Base-by-base conservation (phyloP, 805 yeast species). In the Metschnikowia corniflorae region DNA sequence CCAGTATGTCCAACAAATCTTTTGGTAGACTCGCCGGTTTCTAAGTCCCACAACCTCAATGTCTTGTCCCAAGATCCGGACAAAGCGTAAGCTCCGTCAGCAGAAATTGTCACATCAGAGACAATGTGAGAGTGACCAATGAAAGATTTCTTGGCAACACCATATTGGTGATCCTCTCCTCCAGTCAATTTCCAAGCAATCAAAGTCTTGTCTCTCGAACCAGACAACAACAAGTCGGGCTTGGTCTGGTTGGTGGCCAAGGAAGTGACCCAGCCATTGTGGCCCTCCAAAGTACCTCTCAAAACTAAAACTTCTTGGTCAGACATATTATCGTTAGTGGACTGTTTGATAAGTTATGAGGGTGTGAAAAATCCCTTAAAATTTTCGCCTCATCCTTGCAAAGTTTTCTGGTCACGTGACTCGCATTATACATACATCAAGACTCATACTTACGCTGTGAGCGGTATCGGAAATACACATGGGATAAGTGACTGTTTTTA, bases 11-110 rank as follows among this genome's bases (percentile, higher is more conserved):
- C 99, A 57, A 83, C 95, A 68, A 91, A 93, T 77, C 96, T 89
- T 69, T 80, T 80, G 70, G 88, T 77, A 65, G 88, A 81, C 72
- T 80, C 86, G 78, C 97, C 99, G 60, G 89, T 78, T 68, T 81
- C 82, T 61, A 93, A 78, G 71, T 87, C 88, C 99, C 99, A 93
- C 66, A 93, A 82, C 80, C 97, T 91, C 70, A 94, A 78, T 65
- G 98, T 89, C 79, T 85, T 87, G 73, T 93, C 98, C 99, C 99
- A 93, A 61, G 98, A 93, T 63, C 95, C 96, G 51, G 98, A 93
- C 70, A 93, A 77, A 64, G 97, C 97, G 78, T 80, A 91, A 64
- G 82, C 80, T 71, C 97, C 97, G 68, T 93, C 98, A 66, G 94
- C 88, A 53, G 97, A 86, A 75, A 93, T 84, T 68, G 93, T 86